Base-by-base conservation (phyloP, 768 basidiomycete genomes). In the Lepiota brunneoincarnata region DNA sequence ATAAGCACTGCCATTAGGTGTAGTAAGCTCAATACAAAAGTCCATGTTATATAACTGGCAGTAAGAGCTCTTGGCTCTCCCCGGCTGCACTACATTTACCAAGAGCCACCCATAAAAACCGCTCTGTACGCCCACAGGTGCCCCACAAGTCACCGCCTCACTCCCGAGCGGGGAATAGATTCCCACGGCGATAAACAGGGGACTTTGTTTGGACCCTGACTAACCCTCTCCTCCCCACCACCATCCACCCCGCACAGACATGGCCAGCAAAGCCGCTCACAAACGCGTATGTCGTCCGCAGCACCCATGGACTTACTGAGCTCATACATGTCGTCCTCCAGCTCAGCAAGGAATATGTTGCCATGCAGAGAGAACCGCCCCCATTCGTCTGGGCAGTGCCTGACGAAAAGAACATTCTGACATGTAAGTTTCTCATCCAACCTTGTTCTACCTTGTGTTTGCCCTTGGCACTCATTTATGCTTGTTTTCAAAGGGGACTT, bases 361-460 rank as follows among this genome's bases (percentile, higher is more conserved):
- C 81, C 45, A 96, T 98, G 91, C 93, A 96, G 73, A 88, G 75
- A 65, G 87, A 90, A 57, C 93, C 96, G 12, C 96, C 96, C 1
- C 96, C 96, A 56, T 98, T 94, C 70, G 87, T 98, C 18, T 95
- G 91, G 88, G 95, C 96, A 36, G 81, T 80, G 26, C 96, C 96
- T 12, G 94, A 97, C 63, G 96, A 98, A 81, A 94, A 94, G 85
- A 96, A 98, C 69, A 95, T 98, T 62, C 70, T 98, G 47, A 93
- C 83, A 51, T 98, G 94, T 97, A 67, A 71, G 93, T 78, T 15
- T 7, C 11, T 11, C 36, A 14, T 9, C 15, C 17, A 6, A 10
- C 12, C 17, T 31, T 38, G 21, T 39, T 24, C 18, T 40, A 35
- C 10, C 15, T 26, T 18, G 15, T 17, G 17, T 1, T 17, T 28